A percentile compares a stretch with the other conserved stretches of the same genome.
These are phyloP conservation scores for Quercus ilex DNA, from an alignment of 306 rosid species.

Conservation along the genomic window DNA sequence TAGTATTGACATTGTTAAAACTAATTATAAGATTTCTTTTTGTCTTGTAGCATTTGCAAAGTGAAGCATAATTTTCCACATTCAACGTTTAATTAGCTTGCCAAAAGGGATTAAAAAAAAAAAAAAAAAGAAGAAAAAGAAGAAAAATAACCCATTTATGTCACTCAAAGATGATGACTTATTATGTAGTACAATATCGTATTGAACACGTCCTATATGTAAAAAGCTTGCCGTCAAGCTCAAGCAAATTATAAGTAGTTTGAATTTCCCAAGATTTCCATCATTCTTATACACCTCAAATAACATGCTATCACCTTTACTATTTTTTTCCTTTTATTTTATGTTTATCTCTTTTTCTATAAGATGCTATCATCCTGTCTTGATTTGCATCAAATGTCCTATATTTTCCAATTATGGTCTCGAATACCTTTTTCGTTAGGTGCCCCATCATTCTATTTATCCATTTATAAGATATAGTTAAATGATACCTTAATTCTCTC, in stretches of 20 bases:
- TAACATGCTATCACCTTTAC: too few species aligned
- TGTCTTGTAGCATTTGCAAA: too few species aligned
- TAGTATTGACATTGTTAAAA: too few species aligned
- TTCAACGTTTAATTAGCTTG: too few species aligned
- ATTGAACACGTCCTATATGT: background rate
- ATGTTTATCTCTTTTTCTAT: too few species aligned
- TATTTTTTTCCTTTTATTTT: too few species aligned
- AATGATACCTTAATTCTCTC: background rate
- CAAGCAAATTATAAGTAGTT: background rate
- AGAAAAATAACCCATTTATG: background rate
- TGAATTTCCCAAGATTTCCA: background rate
- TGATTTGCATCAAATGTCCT: background rate
- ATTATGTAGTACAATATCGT: background rate
- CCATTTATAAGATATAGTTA: background rate
- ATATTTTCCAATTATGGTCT: background rate
- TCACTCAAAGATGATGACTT: too few species aligned
- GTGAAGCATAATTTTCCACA: too few species aligned
- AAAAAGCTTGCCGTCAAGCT: background rate
- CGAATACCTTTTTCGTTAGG: conserved; percentile 15
- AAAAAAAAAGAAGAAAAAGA: background rate
- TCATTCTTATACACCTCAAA: too few species aligned
- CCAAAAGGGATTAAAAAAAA: background rate
- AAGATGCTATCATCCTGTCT: background rate
- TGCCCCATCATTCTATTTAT: conserved; percentile 11
- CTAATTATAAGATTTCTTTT: too few species aligned